Evolutionary conservation across 805 yeast genomes (phyloP), one percentile per base, ranked within the genome.

Genomic region (Wickerhamomyces queroliae): DNA sequence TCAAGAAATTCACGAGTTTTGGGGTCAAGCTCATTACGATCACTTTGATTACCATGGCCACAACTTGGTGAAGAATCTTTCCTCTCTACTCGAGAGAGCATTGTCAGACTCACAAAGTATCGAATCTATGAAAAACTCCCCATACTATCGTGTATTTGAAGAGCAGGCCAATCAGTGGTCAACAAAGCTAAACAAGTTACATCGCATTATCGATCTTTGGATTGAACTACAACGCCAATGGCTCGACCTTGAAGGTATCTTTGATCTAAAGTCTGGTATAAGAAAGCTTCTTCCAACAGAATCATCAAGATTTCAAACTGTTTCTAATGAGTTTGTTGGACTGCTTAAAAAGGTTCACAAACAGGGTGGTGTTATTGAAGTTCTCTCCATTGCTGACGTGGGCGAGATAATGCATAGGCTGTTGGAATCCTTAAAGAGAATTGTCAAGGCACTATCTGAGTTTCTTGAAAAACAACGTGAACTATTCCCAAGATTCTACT

Each of bases 161-260:
- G 74, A 71, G 35, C 78, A 74, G 7, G 71, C 80, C 0, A 41
- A 55, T 7, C 66, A 63, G 1, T 67, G 87, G 67, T 89, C 82
- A 45, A 64, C 63, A 0, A 73, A 68, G 39, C 53, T 91, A n/a
- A 72, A 70, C 34, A 49, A 54, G 1, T 48, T 87, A 1, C 70
- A 69, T 32, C 62, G 64, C 1, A 53, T 85, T 2, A 64, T 85
- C 25, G 86, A 80, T 45, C 52, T 60, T 0, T 89, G 96, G 95
- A 70, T 83, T 21, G 95, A 87, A 25, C 84, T 80, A 2, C 98
- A 91, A 58, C 66, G 82, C n/a, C 86, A 82, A 50, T 90, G 95
- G 95, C 75, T 86, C 2, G 88, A 91, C 55, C 65, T 90, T 18
- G 81, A 78, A 46, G 96, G 95, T 2, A 77, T 88, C 0, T 83